A percentile compares a stretch with the other conserved stretches of the same genome.
phyloP scores from a whole-genome alignment of 768 basidiomycete genomes.

The Lepiota brunneoincarnata region DNA sequence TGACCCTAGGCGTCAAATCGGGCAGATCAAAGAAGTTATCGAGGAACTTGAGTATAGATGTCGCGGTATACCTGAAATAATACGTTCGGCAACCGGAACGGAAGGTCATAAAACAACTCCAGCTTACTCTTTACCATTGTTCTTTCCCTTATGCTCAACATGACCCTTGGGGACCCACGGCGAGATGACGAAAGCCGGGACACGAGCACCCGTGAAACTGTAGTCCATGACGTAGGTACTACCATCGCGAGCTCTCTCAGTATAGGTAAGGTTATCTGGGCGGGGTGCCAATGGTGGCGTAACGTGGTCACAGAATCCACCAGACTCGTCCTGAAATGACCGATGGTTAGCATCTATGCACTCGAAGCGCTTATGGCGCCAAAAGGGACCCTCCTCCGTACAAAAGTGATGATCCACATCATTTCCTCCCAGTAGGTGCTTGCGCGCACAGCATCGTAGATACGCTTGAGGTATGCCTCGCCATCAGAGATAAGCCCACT shows the following conservation, averaged over 20 bases:
- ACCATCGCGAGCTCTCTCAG: slow-evolving; percentile 22
- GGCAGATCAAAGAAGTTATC: too few relatives aligned
- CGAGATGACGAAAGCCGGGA: slow-evolving; percentile 26
- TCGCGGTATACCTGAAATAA: too few relatives aligned
- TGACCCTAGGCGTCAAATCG: too few relatives aligned
- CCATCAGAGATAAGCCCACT: slow-evolving; percentile 21
- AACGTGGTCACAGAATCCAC: slow-evolving; percentile 31
- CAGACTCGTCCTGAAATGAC: too few relatives aligned
- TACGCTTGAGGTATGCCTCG: slow-evolving; percentile 26
- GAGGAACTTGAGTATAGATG: too few relatives aligned
- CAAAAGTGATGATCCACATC: slow-evolving; percentile 28
- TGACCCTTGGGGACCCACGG: slow-evolving; percentile 20
- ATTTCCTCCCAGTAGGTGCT: slow-evolving; percentile 27
- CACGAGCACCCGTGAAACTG: slow-evolving; percentile 8
- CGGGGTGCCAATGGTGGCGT: slow-evolving; percentile 24
- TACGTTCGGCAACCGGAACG: too few relatives aligned
- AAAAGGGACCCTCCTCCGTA: too few relatives aligned
- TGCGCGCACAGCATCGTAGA: slow-evolving; percentile 27
- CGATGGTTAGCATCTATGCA: too few relatives aligned
- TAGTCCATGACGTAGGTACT: slow-evolving; percentile 22
- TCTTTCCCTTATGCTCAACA: slow-evolving; percentile 23
- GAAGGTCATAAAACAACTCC: too few relatives aligned
- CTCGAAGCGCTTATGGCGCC: too few relatives aligned
- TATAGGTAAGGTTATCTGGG: slow-evolving; percentile 26
- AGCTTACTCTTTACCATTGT: slow-evolving; percentile 6